These are phyloP conservation scores for Picea sitchensis DNA, from an alignment of 75 land plant genomes.

Conservation along the genomic window DNA sequence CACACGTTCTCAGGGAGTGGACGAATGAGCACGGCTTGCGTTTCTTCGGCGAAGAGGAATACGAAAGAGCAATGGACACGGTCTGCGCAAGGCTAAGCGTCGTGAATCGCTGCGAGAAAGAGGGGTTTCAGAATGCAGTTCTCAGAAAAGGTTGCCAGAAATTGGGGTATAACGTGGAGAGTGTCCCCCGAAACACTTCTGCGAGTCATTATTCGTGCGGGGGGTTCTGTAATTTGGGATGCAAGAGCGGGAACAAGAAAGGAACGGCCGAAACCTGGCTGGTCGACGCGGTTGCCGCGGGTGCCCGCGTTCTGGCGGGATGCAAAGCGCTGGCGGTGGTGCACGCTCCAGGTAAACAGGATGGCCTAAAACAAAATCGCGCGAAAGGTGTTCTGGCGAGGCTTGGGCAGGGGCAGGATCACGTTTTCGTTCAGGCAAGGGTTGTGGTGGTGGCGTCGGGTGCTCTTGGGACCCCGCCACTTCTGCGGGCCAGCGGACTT, in stretches of 20 bases:
- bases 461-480: constrained; percentile 53
- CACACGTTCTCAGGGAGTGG: constrained; percentile 64
- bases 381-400: constrained; percentile 27
- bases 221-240: constrained; percentile 79
- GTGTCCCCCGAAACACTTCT: constrained; percentile 55
- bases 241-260: constrained; percentile 63
- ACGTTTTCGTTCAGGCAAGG: constrained; percentile 38
- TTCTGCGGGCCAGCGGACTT: constrained; percentile 62
- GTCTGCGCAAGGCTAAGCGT: constrained; percentile 66
- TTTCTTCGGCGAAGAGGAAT: constrained; percentile 38
- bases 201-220: constrained; percentile 50
- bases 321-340: constrained; percentile 38
- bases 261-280: constrained; percentile 84
- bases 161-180: constrained; percentile 42
- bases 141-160: constrained; percentile 61
- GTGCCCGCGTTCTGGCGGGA: constrained; percentile 48
- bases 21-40: constrained; percentile 22
- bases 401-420: neutral
- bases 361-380: neutral
- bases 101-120: constrained; percentile 23
- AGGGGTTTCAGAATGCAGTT: constrained; percentile 52
- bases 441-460: constrained; percentile 72
- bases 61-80: constrained; percentile 47
- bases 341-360: neutral
- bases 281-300: constrained; percentile 54